These are phyloP conservation scores for Monilinia aucupariae DNA, from an alignment of 2,329 filamentous ascomycete species.

Conservation along the genomic window DNA sequence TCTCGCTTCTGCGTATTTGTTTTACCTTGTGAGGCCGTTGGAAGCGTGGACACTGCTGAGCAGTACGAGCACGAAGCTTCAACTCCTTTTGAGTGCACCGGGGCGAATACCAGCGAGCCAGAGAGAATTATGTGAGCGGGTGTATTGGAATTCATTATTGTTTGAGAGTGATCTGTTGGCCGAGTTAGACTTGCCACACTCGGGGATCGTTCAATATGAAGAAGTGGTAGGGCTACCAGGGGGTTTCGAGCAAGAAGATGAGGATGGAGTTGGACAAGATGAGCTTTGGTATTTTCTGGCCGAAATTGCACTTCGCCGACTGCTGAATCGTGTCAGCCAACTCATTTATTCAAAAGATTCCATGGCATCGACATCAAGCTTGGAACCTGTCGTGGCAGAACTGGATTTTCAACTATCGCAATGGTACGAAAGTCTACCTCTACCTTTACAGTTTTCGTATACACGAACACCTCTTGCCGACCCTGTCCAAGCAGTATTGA, in stretches of 20 bases:
- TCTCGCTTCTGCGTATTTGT: constrained; percentile 73
- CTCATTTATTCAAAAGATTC: constrained; percentile 73
- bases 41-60: constrained; percentile 79
- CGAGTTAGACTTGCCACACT: constrained; percentile 75
- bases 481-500: constrained; percentile 71
- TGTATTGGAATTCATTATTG: constrained; percentile 79
- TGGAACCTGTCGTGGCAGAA: constrained; percentile 73
- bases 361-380: constrained; percentile 63
- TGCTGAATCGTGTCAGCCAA: constrained; percentile 74
- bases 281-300: constrained; percentile 84
- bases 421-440: constrained; percentile 76
- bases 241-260: constrained; percentile 65
- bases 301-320: constrained; percentile 70
- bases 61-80: constrained; percentile 74
- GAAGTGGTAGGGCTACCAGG: constrained; percentile 73
- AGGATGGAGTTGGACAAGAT: constrained; percentile 62
- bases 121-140: constrained; percentile 67
- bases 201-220: constrained; percentile 76
- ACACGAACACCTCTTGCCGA: constrained; percentile 61
- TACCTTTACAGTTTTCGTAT: constrained; percentile 72
- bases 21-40: constrained; percentile 74
- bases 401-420: constrained; percentile 77
- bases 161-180: constrained; percentile 77
- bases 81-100: constrained; percentile 69
- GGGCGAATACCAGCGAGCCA: constrained; percentile 65